Percentiles rank a stretch among this genome's conserved stretches.
These are phyloP conservation scores for Heritiera fomes DNA, from an alignment of 345 rosid species.

Conservation along the genomic window DNA sequence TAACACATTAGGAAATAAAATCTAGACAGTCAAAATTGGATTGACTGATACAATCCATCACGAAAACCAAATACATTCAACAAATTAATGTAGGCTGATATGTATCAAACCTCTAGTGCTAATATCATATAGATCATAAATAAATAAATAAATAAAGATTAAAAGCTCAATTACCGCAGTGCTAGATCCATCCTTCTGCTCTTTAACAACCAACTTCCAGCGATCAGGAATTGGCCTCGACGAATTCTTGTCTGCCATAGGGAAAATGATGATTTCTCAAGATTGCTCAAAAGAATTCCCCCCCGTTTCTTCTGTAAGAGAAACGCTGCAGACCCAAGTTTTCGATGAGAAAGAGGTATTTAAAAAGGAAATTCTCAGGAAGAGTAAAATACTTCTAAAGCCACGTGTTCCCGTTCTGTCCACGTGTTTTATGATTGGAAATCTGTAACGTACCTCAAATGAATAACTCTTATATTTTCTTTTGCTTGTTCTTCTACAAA, in stretches of 20 bases:
- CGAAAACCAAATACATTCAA: not conserved
- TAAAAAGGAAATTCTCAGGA: conserved; percentile 19
- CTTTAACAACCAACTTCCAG: conserved; percentile 16
- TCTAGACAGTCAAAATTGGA: conserved; percentile 13
- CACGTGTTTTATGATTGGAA: conserved; percentile 4
- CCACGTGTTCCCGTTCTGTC: not conserved
- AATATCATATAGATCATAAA: not conserved
- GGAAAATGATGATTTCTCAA: not conserved
- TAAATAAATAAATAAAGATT: not conserved
- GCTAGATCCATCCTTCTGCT: conserved; percentile 16
- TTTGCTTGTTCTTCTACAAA: not conserved
- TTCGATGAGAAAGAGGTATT: conserved; percentile 16
- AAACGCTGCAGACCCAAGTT: conserved; percentile 19
- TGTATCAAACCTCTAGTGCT: not conserved
- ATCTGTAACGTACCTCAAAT: conserved; percentile 11
- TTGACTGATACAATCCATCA: conserved; percentile 10
- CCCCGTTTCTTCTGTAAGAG: conserved; percentile 2
- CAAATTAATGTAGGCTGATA: not conserved
- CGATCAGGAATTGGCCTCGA: conserved; percentile 20
- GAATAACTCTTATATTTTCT: not conserved
- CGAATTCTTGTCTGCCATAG: conserved; percentile 24
- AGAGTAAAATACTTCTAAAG: conserved; percentile 1
- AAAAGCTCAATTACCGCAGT: conserved; percentile 22
- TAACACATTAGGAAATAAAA: conserved; percentile 18
- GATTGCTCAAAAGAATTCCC: not conserved